Base-by-base conservation (phyloP, 345 rosid species). In the Theobroma cacao region DNA sequence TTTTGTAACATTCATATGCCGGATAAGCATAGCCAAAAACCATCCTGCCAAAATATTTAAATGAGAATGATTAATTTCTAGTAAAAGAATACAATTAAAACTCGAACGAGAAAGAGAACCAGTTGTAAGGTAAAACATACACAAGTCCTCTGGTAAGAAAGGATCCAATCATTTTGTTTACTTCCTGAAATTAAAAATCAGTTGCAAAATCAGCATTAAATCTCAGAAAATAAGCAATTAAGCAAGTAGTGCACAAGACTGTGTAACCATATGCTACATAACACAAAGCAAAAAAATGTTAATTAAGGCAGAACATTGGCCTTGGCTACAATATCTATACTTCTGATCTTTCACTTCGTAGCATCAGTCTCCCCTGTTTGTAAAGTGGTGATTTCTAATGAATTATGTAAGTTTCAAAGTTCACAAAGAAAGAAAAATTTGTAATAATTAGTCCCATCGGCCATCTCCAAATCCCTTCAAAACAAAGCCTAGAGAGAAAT, bases 11-110 rank as follows among this genome's bases (percentile, higher is more conserved):
- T 82, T 93, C 85, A 61, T 89, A 93, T 2, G 97, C 97, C 1
- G 96, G 98, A 71, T 93, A 93, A 1, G 88, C 93, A 79, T 95
- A 92, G 8, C 96, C 97, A 60, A 92, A 84, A 60, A 81, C 75
- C 93, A 91, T 85, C 58, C 97, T 91, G 88, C 74, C 40, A 50
- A 12, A 74, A 68, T 48, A 69, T 3, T 34, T 24, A 48, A 63
- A 11, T 34, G 3, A 64, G 24, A 24, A 77, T 9, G 20, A 53
- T 55, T 26, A 56, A 34, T 28, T 47, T 30, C 74, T 31, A 67
- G 30, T n/a, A 53, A 10, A 22, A 59, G 8, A 38, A 67, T 5
- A 26, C 11, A 55, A 77, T 8, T 77, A 52, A 55, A 65, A 52
- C 73, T 72, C 36, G 65, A 71, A 71, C 18, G 28, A 72, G 9